Conservation (phyloP, 1,284 basidiomycete species). For the Microbotryomycetes sp. region DNA sequence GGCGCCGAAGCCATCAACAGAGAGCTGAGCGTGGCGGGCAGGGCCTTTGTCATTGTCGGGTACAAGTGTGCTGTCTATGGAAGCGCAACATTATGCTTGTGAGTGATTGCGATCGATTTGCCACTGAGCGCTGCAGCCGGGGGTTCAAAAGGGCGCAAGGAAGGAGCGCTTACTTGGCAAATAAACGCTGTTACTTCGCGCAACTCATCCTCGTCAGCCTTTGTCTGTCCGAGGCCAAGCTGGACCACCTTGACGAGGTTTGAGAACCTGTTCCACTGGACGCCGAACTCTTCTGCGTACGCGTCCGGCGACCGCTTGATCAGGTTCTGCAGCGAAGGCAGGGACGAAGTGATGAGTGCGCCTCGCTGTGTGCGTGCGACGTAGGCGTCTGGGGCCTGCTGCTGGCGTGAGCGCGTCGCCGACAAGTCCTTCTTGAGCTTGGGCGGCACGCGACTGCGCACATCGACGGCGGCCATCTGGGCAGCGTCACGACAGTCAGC, state of each 20-base stretch:
- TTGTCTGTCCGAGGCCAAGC: slow-evolving; percentile 46
- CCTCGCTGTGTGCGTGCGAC: slow-evolving; percentile 28
- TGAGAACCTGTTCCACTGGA: slow-evolving; percentile 96
- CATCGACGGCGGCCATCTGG: slow-evolving; percentile 1
- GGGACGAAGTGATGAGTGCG: slow-evolving; percentile 48
- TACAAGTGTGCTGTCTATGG: slow-evolving; percentile 77
- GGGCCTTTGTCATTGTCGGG: slow-evolving; percentile 72
- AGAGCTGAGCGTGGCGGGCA: slow-evolving; percentile 66
- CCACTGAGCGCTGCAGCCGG: not conserved
- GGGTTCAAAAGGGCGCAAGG: not conserved
- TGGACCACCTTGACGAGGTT: slow-evolving; percentile 77
- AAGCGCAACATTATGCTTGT: not conserved
- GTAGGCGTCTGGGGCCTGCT: slow-evolving; percentile 5
- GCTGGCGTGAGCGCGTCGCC: not conserved
- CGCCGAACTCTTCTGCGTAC: slow-evolving; percentile 95
- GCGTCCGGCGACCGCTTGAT: slow-evolving; percentile 83
- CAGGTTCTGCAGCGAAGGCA: slow-evolving; percentile 77
- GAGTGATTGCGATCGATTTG: not conserved
- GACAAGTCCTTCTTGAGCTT: not conserved
- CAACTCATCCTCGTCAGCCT: slow-evolving; percentile 67
- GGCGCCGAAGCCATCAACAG: slow-evolving; percentile 68
- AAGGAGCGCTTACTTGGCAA: slow-evolving; percentile 53
- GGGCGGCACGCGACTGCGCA: not conserved
- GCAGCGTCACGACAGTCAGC: no score
- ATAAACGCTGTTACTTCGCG: slow-evolving; percentile 79